Evolutionary conservation across 306 rosid genomes (phyloP), one percentile per base, ranked within the genome.

Genomic region (Rubus idaeus): DNA sequence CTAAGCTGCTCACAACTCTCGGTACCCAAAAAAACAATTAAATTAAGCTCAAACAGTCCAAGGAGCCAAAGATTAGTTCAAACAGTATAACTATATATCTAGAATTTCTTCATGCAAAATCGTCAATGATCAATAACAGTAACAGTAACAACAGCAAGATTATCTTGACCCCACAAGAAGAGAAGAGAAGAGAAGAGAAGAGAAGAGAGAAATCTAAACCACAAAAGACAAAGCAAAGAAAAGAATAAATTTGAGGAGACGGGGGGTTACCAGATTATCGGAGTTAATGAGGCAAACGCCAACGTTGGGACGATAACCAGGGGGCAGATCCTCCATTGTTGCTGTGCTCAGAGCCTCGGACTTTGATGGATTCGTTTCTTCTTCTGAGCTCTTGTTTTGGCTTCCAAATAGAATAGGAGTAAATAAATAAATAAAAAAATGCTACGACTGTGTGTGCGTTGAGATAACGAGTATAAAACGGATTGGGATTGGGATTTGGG

Each of bases 291-390:
- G 97, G 83, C 98, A 95, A 79, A 95, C 95, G 57, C 98, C 98
- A 57, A 95, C 96, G 96, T 95, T 95, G 57, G 98, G 98, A 74
- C 97, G 98, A 74, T 95, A 95, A 69, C 98, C 98, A 78, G 84
- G 78, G 11, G 98, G 98, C 30, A 95, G 92, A 87, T 76, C 88
- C 71, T 95, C 97, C 98, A 95, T 94, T 77, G 79, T 16, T 44
- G 35, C 8, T 18, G 37, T 30, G 20, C 7, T 58, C 64, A 3
- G 56, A 16, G n/a, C 17, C 14, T 57, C 20, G 5, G 8, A n/a
- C 41, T 5, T 42, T 62, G 68, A 58, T 47, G 3, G 64, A 58
- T 21, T 30, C 2, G 35, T 30, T 30, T 30, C 35, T 30, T 30
- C 2, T 30, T 30, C 2, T 30, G 35, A 30, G 35, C 35, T 30